Evolutionary conservation across 495 filamentous ascomycete genomes (phyloP).

Genomic region (Penicillium crystallinum): DNA sequence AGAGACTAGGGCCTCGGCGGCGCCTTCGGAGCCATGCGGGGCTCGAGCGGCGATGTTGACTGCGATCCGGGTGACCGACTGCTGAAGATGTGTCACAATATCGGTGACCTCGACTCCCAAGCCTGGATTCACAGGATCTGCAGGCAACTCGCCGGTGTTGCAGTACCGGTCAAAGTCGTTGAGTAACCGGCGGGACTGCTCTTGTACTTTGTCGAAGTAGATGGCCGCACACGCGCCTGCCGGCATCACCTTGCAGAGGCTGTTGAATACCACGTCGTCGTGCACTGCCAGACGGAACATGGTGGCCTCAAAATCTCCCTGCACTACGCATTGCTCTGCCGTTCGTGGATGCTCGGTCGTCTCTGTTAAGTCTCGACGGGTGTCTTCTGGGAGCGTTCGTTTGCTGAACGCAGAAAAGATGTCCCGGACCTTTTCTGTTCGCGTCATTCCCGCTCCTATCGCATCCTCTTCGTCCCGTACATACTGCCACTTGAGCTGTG

Average conservation of each 20-base stretch:
- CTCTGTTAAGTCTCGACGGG: slow-evolving; percentile 36
- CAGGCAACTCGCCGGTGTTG: slow-evolving; percentile 25
- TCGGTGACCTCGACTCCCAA: slow-evolving; percentile 22
- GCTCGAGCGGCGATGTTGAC: slow-evolving; percentile 31
- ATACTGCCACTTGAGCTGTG: slow-evolving; percentile 36
- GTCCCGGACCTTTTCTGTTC: slow-evolving; percentile 40
- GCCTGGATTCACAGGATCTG: slow-evolving; percentile 13
- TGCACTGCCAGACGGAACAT: slow-evolving; percentile 47
- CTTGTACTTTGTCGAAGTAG: slow-evolving; percentile 44
- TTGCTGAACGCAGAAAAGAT: slow-evolving; percentile 47
- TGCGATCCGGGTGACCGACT: slow-evolving; percentile 32
- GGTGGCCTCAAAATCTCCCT: slow-evolving; percentile 46
- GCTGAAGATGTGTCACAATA: slow-evolving; percentile 32
- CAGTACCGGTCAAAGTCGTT: slow-evolving; percentile 42
- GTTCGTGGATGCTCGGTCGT: slow-evolving; percentile 21
- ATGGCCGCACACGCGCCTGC: slow-evolving; percentile 41
- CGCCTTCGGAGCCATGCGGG: slow-evolving; percentile 36
- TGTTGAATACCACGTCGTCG: slow-evolving; percentile 41
- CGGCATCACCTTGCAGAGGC: slow-evolving; percentile 45
- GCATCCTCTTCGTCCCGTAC: slow-evolving; percentile 22
- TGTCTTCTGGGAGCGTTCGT: slow-evolving; percentile 42
- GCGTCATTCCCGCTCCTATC: slow-evolving; percentile 27
- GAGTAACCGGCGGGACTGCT: slow-evolving; percentile 33
- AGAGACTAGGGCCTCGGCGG: slow-evolving; percentile 36
- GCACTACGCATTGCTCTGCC: slow-evolving; percentile 43